Evolutionary conservation across 2,329 filamentous ascomycete species (phyloP).

Genomic region (Incumbomyces lentus): DNA sequence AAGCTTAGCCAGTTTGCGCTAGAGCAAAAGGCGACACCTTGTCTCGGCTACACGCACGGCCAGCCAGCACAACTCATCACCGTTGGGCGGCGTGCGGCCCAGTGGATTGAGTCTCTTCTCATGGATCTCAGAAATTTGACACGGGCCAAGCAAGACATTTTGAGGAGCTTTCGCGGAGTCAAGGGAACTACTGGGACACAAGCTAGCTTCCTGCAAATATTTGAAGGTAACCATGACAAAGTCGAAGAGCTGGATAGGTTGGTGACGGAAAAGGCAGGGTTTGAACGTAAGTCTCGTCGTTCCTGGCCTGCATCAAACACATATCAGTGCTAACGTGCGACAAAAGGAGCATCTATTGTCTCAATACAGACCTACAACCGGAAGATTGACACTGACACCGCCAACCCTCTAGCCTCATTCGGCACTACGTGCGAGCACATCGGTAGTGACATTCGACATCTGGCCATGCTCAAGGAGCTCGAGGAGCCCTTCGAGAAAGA

Average conservation of each 20-base stretch:
- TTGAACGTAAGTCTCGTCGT: conserved; percentile 24
- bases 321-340: neutral
- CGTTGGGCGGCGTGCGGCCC: conserved; percentile 57
- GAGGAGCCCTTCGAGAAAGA: conserved; percentile 74
- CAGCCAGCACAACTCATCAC: conserved; percentile 50
- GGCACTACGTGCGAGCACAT: conserved; percentile 72
- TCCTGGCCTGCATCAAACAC: neutral
- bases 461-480: conserved; percentile 69
- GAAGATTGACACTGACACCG: conserved; percentile 72
- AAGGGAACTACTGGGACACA: conserved; percentile 68
- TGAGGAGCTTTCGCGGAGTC: conserved; percentile 59
- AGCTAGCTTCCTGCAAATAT: conserved; percentile 65
- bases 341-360: conserved; percentile 41
- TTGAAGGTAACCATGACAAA: conserved; percentile 48
- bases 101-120: conserved; percentile 67
- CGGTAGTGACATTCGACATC: conserved; percentile 60
- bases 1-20: conserved; percentile 64
- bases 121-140: conserved; percentile 69
- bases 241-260: conserved; percentile 53
- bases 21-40: conserved; percentile 61
- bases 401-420: conserved; percentile 68
- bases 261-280: conserved; percentile 56
- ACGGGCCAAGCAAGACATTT: conserved; percentile 53
- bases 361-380: conserved; percentile 67
- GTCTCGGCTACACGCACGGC: conserved; percentile 66